phyloP scores from a whole-genome alignment of 345 rosid species.

The Citrus glauca region DNA sequence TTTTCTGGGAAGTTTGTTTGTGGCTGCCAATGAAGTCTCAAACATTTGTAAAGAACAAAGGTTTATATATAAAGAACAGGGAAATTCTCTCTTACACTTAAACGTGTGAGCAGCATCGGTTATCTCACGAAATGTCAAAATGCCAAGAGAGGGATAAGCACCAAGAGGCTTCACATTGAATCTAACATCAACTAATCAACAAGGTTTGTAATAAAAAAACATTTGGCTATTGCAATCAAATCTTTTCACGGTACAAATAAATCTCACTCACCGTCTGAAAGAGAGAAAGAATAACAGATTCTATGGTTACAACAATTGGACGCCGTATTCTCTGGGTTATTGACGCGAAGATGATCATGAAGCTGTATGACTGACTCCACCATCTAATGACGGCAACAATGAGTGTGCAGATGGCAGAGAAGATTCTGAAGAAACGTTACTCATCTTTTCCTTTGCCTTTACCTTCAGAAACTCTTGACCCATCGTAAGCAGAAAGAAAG shows the following conservation, averaged over 20 bases:
- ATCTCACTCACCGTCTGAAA: neutral
- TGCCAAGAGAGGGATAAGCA: neutral
- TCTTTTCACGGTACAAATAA: neutral
- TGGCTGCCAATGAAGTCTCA: no score
- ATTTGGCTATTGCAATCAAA: neutral
- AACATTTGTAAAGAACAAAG: neutral
- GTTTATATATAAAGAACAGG: neutral
- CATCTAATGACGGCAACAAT: neutral
- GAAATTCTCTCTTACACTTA: neutral
- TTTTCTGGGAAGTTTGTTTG: no score
- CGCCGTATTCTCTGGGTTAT: constrained; percentile 7
- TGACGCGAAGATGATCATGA: constrained; percentile 2
- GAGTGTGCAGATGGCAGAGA: neutral
- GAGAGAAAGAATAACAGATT: constrained; percentile 15
- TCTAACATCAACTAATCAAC: neutral
- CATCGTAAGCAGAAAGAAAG: constrained; percentile 73
- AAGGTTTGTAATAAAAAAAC: neutral
- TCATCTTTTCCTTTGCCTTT: constrained; percentile 80
- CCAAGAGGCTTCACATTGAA: neutral
- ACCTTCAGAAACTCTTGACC: constrained; percentile 44
- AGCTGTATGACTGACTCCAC: neutral
- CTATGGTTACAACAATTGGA: constrained; percentile 29
- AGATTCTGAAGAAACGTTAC: constrained; percentile 17
- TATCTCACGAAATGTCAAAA: neutral
- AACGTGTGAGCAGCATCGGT: neutral